phyloP scores from a whole-genome alignment of 495 filamentous ascomycete genomes.

The Tuber aestivum region DNA sequence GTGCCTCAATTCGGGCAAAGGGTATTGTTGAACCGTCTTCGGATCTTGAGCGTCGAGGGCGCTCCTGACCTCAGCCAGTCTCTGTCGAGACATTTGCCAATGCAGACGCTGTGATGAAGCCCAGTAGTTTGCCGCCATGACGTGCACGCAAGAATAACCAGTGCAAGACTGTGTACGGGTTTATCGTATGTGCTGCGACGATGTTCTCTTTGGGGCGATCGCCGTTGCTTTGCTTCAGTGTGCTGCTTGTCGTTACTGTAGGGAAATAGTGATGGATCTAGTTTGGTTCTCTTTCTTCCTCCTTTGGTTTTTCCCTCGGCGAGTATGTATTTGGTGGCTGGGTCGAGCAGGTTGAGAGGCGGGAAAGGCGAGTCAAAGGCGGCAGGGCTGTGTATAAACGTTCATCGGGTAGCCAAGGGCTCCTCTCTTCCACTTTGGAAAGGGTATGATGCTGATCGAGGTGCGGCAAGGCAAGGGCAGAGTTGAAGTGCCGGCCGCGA shows the following conservation, averaged over 20 bases:
- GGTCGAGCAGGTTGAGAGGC: conserved; percentile 14
- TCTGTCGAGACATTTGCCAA: conserved; percentile 83
- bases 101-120: conserved; percentile 80
- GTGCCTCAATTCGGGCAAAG: conserved; percentile 71
- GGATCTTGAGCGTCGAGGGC: conserved; percentile 67
- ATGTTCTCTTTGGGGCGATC: not conserved
- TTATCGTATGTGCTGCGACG: not conserved
- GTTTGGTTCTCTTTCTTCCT: conserved; percentile 14
- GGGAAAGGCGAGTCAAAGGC: conserved; percentile 18
- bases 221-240: not conserved
- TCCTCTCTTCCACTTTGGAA: not conserved
- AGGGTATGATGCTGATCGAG: not conserved
- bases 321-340: not conserved
- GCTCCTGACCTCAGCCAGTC: conserved; percentile 65
- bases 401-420: not conserved
- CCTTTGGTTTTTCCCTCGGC: not conserved
- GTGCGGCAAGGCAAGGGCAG: not conserved
- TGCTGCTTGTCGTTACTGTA: conserved; percentile 7
- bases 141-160: conserved; percentile 7
- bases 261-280: not conserved
- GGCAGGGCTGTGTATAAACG: conserved; percentile 7
- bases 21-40: conserved; percentile 64
- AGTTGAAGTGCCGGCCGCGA: conserved; percentile 9
- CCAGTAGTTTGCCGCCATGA: conserved; percentile 97
- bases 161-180: not conserved